phyloP scores from a whole-genome alignment of 1,284 basidiomycete genomes.

The Cystobasidiaceae sp. region DNA sequence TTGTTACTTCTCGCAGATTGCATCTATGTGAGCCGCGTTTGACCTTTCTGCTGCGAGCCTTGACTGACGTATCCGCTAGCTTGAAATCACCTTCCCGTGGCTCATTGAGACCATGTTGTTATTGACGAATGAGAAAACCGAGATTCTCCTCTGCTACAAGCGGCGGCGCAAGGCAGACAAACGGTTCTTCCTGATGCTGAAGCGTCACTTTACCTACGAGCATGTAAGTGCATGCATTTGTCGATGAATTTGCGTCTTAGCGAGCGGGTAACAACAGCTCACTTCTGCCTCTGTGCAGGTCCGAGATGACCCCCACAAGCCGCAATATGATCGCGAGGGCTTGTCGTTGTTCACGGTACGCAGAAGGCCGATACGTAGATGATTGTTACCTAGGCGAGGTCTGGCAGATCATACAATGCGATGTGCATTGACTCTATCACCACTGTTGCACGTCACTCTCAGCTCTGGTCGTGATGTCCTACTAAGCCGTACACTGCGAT shows the following conservation, averaged over 20 bases:
- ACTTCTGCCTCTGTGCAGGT: not conserved
- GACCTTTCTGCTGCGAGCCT: conserved; percentile 14
- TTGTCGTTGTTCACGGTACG: conserved; percentile 4
- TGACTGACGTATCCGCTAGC: not conserved
- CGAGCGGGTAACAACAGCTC: no score
- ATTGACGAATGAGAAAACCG: conserved; percentile 26
- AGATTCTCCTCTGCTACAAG: conserved; percentile 36
- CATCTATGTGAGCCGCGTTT: conserved; percentile 37
- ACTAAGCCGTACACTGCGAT: no score
- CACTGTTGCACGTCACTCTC: no score
- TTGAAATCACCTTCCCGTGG: conserved; percentile 14
- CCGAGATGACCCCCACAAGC: conserved; percentile 16
- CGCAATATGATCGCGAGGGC: conserved; percentile 19
- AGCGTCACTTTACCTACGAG: conserved; percentile 30
- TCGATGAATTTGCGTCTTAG: no score
- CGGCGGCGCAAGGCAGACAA: conserved; percentile 38
- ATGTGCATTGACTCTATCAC: no score
- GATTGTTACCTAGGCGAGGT: no score
- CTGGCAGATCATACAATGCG: no score
- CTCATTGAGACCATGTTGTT: conserved; percentile 28
- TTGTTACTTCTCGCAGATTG: conserved; percentile 31
- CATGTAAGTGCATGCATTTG: not conserved
- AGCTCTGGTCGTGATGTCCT: no score
- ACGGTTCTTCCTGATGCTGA: conserved; percentile 35
- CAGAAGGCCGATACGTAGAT: no score